Evolutionary conservation across 129 eudicot species (phyloP).

Genomic region (Saposhnikovia divaricata): DNA sequence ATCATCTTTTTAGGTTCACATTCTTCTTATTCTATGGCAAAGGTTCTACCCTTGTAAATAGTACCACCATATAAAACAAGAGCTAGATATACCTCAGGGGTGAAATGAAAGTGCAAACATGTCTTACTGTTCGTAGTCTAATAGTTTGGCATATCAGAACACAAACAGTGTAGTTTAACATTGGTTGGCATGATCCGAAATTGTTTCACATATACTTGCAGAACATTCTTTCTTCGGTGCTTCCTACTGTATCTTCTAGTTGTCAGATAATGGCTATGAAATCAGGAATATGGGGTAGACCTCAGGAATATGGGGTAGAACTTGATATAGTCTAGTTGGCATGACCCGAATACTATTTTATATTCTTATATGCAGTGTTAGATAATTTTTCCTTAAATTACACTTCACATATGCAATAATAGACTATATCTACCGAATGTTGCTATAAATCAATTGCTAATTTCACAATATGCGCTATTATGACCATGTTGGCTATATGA

Average conservation of each 20-base stretch:
- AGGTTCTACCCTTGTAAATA: not conserved
- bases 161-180: not conserved
- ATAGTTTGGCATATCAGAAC: not conserved
- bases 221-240: not conserved
- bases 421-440: not conserved
- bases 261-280: not conserved
- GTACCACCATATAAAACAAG: not conserved
- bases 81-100: not conserved
- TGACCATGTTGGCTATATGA: not conserved
- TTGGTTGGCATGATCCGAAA: not conserved
- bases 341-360: too few species aligned
- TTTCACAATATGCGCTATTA: not conserved
- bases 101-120: not conserved
- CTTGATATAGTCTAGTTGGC: too few species aligned
- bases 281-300: not conserved
- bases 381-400: not conserved
- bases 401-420: not conserved
- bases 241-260: not conserved
- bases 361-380: not conserved
- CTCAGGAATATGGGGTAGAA: too few species aligned
- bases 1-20: not conserved
- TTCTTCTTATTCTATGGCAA: not conserved
- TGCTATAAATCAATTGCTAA: not conserved
- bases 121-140: not conserved
- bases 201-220: not conserved